Evolutionary conservation across 1,284 basidiomycete species (phyloP), one percentile per base, ranked within the genome.

Genomic region (Pseudozyma tsukubaensis): DNA sequence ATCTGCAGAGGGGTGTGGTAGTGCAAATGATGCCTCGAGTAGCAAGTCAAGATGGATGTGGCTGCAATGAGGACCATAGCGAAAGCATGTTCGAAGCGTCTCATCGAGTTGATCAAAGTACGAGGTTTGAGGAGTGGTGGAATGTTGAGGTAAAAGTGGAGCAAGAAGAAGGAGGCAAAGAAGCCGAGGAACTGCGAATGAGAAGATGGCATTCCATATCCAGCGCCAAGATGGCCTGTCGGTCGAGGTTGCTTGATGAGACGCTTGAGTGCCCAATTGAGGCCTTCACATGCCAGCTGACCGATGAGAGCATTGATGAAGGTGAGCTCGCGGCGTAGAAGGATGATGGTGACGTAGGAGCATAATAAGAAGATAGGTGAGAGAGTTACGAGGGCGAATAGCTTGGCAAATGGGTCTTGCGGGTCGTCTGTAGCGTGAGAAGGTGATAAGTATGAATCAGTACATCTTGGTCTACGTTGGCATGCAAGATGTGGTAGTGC

Each of bases 131-230:
- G 4, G 87, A 89, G 3, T 88, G 86, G 5, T 86, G 81, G 80
- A 91, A 92, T 91, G 47, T 90, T 89, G 70, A 89, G 89, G 66
- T 88, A 88, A 55, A 94, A 84, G 84, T 94, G 93, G 77, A 90
- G 88, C 40, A 90, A 82, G 48, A 94, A 86, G 83, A 94, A 94
- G 0, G 91, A 87, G 3, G 90, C 87, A 78, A 94, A 94, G 85
- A 92, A 94, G 5, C 90, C 93, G 90, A 94, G 92, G 84, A 91
- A 94, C 84, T 94, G 92, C 80, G 91, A 92, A 80, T 94, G 92
- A 12, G 92, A 93, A 0, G 92, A 93, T 0, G 92, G 92, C 81
- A 94, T 94, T 12, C 92, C 92, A 79, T 93, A 94, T 8, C 93
- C 92, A 58, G 88, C 88, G 12, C 91, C 91, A 37, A 90, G 85